Evolutionary conservation across 306 rosid genomes (phyloP), one percentile per base, ranked within the genome.

Genomic region (Calophaca sinica): DNA sequence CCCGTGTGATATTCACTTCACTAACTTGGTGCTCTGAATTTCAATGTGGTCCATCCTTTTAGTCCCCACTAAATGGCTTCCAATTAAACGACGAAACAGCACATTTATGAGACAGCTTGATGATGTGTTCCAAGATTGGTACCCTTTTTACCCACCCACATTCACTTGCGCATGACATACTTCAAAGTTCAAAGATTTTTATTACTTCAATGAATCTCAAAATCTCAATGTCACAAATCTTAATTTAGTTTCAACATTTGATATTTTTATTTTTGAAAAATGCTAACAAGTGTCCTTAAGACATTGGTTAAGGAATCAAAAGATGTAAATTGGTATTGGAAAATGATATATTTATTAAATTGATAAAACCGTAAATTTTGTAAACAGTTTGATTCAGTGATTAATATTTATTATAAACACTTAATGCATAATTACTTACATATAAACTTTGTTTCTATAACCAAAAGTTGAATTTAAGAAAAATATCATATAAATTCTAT

Each of bases 51-150:
- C 82, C 82, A 69, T 69, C 20, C 70, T 4, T 35, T 3, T 5
- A 11, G 50, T 31, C 70, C 78, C 75, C 81, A 59, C 81, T 20
- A 7, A 57, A 39, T 36, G 11, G 28, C 55, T n/a, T 35, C 39
- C 29, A 39, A 58, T 60, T 28, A 60, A 70, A 67, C 68, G 59
- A 76, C 73, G 61, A 76, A 76, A 76, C 15, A 67, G 6, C 57
- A 65, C 78, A 73, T 63, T 75, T 53, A 65, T 65, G 73, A 65
- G 73, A 75, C 66, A 65, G 67, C 73, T 53, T 65, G 5, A 35
- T 62, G 51, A 41, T 55, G 15, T 55, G 68, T 33, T 44, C 48
- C 46, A 64, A 53, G 50, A 31, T 55, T 53, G 54, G 20, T 42
- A 65, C 70, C 48, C 48, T 42, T 42, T 42, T 9, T 42, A 42